Evolutionary conservation across 1,284 basidiomycete genomes (phyloP).

Genomic region (Trichosporon coremiiforme): DNA sequence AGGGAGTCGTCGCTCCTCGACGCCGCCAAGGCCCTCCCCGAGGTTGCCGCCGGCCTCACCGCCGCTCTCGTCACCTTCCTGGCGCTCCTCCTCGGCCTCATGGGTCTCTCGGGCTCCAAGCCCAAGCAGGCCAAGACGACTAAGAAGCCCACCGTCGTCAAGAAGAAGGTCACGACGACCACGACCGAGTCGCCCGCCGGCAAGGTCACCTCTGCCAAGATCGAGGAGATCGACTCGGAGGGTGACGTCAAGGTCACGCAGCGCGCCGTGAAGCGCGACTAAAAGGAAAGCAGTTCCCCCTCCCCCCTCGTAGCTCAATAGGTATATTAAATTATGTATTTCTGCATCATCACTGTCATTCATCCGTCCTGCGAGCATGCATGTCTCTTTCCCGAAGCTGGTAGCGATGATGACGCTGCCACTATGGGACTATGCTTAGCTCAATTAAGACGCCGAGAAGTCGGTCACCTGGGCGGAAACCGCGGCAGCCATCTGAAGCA

Average conservation of each 20-base stretch:
- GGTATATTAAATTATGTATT: conserved; percentile 19
- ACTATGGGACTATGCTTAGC: not conserved
- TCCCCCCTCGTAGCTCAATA: conserved; percentile 12
- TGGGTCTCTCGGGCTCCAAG: conserved; percentile 69
- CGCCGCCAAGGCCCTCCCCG: conserved; percentile 80
- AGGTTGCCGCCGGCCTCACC: conserved; percentile 75
- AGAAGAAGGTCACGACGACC: conserved; percentile 50
- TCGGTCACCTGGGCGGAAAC: not conserved
- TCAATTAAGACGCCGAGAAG: not conserved
- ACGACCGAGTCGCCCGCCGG: conserved; percentile 40
- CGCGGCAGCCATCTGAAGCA: too few species aligned
- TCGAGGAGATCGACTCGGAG: conserved; percentile 37
- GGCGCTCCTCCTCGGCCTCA: conserved; percentile 75
- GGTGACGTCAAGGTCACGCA: conserved; percentile 39
- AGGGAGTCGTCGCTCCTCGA: conserved; percentile 37
- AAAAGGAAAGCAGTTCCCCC: not conserved
- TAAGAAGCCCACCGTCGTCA: conserved; percentile 39
- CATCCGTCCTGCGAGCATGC: not conserved
- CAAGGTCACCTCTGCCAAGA: conserved; percentile 33
- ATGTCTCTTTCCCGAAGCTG: not conserved
- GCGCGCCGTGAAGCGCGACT: conserved; percentile 37
- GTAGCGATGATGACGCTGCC: not conserved
- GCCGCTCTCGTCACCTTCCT: conserved; percentile 74
- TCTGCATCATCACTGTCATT: conserved; percentile 5
- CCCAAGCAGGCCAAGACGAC: conserved; percentile 38